Conservation (phyloP, 768 basidiomycete genomes). For the Leccinum ochraceum region DNA sequence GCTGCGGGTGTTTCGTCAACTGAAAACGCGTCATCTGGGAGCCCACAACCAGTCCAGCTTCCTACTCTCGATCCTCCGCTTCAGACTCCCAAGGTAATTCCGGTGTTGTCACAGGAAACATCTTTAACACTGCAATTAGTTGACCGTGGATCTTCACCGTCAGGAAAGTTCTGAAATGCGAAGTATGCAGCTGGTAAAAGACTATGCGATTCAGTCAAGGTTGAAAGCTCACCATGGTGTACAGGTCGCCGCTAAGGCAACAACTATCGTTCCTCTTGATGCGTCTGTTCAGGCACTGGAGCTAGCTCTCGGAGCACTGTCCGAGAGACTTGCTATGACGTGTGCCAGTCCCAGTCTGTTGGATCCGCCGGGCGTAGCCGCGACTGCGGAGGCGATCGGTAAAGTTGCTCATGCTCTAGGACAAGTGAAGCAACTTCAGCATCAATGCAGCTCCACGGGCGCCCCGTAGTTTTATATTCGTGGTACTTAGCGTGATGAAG, state of each 20-base stretch:
- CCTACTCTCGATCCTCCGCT: constrained; percentile 34
- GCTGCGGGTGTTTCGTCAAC: constrained; percentile 9
- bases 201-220: neutral
- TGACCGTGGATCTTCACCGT: constrained; percentile 22
- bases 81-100: constrained; percentile 30
- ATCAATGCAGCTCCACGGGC: constrained; percentile 27
- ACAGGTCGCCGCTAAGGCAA: constrained; percentile 22
- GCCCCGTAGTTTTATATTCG: constrained; percentile 6
- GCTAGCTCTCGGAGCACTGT: constrained; percentile 50
- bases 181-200: constrained; percentile 20
- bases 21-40: constrained; percentile 6
- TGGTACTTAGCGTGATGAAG: constrained; percentile 14
- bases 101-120: neutral
- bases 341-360: constrained; percentile 37
- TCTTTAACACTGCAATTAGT: constrained; percentile 19
- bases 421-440: constrained; percentile 59
- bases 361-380: constrained; percentile 53
- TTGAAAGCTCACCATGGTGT: constrained; percentile 5
- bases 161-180: constrained; percentile 16
- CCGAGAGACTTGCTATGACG: constrained; percentile 49
- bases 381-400: constrained; percentile 66
- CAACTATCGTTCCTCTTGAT: constrained; percentile 15
- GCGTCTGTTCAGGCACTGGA: constrained; percentile 51
- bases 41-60: constrained; percentile 31
- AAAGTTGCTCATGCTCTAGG: constrained; percentile 64